Evolutionary conservation across 2,329 filamentous ascomycete genomes (phyloP), one percentile per base, ranked within the genome.

Genomic region (Daldinia sp.): DNA sequence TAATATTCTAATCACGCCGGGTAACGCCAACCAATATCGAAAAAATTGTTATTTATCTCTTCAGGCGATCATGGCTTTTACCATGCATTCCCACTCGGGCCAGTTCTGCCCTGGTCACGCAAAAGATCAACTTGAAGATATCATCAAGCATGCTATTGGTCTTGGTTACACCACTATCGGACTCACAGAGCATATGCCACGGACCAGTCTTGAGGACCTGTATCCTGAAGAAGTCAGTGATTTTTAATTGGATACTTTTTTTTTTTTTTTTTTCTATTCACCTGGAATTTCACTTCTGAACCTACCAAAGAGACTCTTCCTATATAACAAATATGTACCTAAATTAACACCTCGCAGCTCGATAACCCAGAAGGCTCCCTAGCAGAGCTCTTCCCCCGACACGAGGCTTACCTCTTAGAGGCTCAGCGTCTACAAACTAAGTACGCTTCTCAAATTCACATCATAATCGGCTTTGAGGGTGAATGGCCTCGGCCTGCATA

Each of bases 11-110:
- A 33, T 33, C 15, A 7, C 18, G 26, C 26, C 7, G 46, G 30
- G 46, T 18, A 33, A 30, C 26, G 20, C 3, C 20, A 26, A 48
- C 26, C 13, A 48, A 12, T n/a, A 59, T 33, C 28, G 7, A 51
- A 6, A 30, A 51, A 6, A 30, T 51, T 35, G 7, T 33, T 35
- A 37, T 37, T 4, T 37, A 6, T 37, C 7, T 9, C 15, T 33
- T 23, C 13, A 18, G 33, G 4, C 6, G 10, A 60, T 48, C 59
- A 98, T 98, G 96, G 94, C 95, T 1, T 97, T 97, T 83, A 97
- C 96, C 4, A 97, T 98, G 85, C 96, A 99, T 81, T 97, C 93
- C 77, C 96, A 99, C 82, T 98, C 96, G 41, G 96, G 96, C 71
- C 93, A 99, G 79, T 99, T 99, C 84, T 99, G 96, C 83, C 90